phyloP scores from a whole-genome alignment of 805 yeast genomes.

The Saccharomyces kudriavzevii region DNA sequence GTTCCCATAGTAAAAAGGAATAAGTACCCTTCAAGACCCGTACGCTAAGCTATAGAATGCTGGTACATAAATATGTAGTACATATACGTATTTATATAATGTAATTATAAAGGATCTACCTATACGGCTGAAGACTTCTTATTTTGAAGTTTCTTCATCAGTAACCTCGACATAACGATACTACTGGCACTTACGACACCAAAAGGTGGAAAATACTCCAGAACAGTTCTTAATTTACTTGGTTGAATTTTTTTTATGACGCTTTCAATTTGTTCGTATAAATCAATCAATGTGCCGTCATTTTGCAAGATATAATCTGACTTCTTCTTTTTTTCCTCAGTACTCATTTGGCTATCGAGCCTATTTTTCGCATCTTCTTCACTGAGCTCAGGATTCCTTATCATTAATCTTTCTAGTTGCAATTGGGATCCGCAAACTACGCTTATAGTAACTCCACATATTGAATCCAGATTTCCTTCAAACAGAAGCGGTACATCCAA shows the following conservation, averaged over 20 bases:
- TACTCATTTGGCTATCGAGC: slow-evolving; percentile 68
- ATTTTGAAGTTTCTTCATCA: slow-evolving; percentile 5
- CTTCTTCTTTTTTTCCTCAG: slow-evolving; percentile 43
- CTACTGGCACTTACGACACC: slow-evolving; percentile 30
- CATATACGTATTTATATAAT: neutral
- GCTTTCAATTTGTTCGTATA: slow-evolving; percentile 38
- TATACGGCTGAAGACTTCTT: neutral
- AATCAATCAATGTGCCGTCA: slow-evolving; percentile 36
- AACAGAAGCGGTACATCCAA: slow-evolving; percentile 87
- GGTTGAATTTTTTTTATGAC: slow-evolving; percentile 37
- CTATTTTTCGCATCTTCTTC: slow-evolving; percentile 62
- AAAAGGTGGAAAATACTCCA: slow-evolving; percentile 38
- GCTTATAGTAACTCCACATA: slow-evolving; percentile 66
- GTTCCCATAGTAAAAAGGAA: slow-evolving; percentile 27
- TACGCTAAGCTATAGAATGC: neutral
- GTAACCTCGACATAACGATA: slow-evolving; percentile 19
- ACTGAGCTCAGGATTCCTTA: slow-evolving; percentile 60
- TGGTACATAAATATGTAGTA: neutral
- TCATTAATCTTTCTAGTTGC: slow-evolving; percentile 57
- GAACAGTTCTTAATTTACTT: slow-evolving; percentile 16
- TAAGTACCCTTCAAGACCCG: slow-evolving; percentile 23
- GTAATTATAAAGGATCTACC: neutral
- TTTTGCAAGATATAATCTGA: slow-evolving; percentile 70
- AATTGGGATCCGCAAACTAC: slow-evolving; percentile 50
- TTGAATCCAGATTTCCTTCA: slow-evolving; percentile 61